Base-by-base conservation (phyloP, 257 asterid genomes). In the Jaltomata sinuosa region DNA sequence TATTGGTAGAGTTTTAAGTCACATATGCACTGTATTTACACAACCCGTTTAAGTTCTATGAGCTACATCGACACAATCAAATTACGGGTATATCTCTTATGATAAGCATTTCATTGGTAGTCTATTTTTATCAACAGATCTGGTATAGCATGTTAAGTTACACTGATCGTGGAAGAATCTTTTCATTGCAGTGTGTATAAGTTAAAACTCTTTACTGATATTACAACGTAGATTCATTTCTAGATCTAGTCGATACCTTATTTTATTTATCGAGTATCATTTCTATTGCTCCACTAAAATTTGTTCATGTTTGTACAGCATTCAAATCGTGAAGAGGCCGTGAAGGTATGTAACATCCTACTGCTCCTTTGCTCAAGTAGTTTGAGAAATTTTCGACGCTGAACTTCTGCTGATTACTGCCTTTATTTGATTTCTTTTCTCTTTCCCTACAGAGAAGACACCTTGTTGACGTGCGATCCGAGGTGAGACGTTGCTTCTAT, bases 391-490 rank as follows among this genome's bases (percentile, higher is more conserved):
- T 10, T n/a, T 7, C 2, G 29, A 5, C 11, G 16, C 5, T 6
- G 2, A 27, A 49, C 40, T 8, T 77, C 0, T 29, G 1, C 29
- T 77, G 45, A 77, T 21, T 76, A 8, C 53, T 18, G 2, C 12
- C 71, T 34, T 9, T 40, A 12, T 27, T 42, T 62, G 25, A 27
- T 34, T 42, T 22, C 69, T 83, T 85, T 21, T 76, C 61, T 83
- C 81, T 53, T 77, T 55, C 27, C 49, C 42, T 27, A 21, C 91
- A 95, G 99, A 92, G 78, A 84, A 92, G 78, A 84, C 97, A 87
- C n/a, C 87, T 49, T 10, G 88, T 92, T 36, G 97, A 95, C 54
- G 91, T 89, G 81, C 91, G 99, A 87, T 86, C 92, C 22, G 99
- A 95, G 97, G 99, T 95, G 68, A 93, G 93, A 82, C 65, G 9